Evolutionary conservation across 2,329 filamentous ascomycete species (phyloP), one percentile per base, ranked within the genome.

Genomic region (Didymella pomorum): DNA sequence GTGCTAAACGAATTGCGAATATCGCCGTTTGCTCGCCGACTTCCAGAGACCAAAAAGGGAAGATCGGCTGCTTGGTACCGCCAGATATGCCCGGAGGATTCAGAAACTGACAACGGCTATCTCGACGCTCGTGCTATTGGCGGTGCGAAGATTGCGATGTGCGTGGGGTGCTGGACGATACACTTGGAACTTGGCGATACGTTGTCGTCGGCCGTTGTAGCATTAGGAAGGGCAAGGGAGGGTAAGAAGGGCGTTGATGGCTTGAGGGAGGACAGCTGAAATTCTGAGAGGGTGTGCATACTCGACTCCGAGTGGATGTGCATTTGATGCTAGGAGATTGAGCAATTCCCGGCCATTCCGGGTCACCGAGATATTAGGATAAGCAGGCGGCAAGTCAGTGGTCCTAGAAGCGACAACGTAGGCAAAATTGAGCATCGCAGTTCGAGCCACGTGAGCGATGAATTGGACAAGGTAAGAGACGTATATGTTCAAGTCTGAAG

Each of bases 231-330:
- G 45, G 44, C 12, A 55, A 11, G 28, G 21, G 31, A 28, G 29
- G 45, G 44, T n/a, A 55, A 44, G 25, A 49, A 21, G 26, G n/a
- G 45, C 39, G 52, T 29, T 29, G 48, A 33, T 33, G 28, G 37
- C 21, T 31, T 25, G 21, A 26, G 12, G 18, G 41, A 9, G 6
- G 23, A 43, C 2, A 43, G 41, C 41, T 43, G 41, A 26, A 14
- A n/a, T 12, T 10, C 14, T 43, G 23, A 26, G 21, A 14, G 5
- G 21, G 21, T 21, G 39, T 42, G 39, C 39, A 42, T 42, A n/a
- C 16, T 20, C n/a, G 18, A 39, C 7, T 11, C 9, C 9, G n/a
- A 39, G 9, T 39, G 35, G 35, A 4, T 11, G 11, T 39, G n/a
- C 8, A 5, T n/a, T 20, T 2, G 8, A 11, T 1, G n/a, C 33